These are phyloP conservation scores for Caryopteris hybrid DNA, from an alignment of 305 asterid species.

Conservation along the genomic window DNA sequence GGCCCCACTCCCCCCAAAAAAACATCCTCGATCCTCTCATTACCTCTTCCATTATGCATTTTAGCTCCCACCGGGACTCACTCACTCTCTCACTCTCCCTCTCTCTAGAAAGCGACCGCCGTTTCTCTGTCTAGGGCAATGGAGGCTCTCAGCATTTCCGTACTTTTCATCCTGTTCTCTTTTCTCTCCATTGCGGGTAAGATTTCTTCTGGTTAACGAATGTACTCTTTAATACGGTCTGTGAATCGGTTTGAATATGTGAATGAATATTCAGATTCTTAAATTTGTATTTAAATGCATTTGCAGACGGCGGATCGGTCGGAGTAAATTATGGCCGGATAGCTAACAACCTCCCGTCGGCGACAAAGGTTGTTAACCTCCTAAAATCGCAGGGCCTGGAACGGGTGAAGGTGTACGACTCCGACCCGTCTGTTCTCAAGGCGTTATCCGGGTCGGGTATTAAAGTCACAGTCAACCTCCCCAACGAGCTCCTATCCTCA, in stretches of 20 bases:
- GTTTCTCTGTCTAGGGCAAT: conserved; percentile 4
- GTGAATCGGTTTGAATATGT: background rate
- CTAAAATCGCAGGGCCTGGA: conserved; percentile 60
- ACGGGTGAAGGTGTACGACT: conserved; percentile 76
- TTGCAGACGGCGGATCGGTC: conserved; percentile 53
- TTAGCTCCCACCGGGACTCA: background rate
- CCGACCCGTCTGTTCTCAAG: conserved; percentile 77
- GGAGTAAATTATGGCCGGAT: conserved; percentile 89
- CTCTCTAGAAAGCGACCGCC: background rate
- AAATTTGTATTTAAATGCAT: background rate
- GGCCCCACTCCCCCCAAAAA: background rate
- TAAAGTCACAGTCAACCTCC: conserved; percentile 65
- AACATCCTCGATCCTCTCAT: conserved; percentile 26
- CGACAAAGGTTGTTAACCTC: conserved; percentile 56
- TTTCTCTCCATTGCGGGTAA: conserved; percentile 32
- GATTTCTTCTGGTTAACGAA: background rate
- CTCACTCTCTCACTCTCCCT: background rate
- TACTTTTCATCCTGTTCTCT: background rate
- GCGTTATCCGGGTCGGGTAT: conserved; percentile 72
- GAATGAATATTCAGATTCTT: background rate
- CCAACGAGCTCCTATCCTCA: conserved; percentile 70
- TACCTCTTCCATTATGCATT: background rate
- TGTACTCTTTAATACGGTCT: too few relatives aligned
- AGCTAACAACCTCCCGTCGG: conserved; percentile 82
- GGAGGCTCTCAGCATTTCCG: conserved; percentile 22